Evolutionary conservation across 352 stramenopile species (phyloP).

Genomic region (Blastocystis sp.): DNA sequence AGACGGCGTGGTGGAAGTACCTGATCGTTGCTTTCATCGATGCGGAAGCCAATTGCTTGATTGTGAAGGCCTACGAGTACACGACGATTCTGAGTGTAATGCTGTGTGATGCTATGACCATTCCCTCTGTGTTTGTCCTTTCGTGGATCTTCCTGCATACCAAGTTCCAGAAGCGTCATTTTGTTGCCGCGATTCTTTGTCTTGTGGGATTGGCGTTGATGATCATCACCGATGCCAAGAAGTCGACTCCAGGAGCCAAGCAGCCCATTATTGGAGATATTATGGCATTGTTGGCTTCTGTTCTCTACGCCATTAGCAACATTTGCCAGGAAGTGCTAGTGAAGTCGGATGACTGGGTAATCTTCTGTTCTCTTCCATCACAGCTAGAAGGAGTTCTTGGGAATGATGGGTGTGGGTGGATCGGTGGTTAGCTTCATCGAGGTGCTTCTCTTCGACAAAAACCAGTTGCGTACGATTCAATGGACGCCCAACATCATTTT

Average conservation of each 20-base stretch:
- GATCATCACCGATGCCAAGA: conserved; percentile 14
- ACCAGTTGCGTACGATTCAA: neutral
- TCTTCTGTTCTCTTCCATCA: neutral
- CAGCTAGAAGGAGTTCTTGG: conserved; percentile 45
- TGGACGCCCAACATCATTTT: neutral
- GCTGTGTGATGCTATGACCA: conserved; percentile 68
- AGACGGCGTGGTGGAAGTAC: conserved; percentile 69
- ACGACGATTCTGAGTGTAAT: conserved; percentile 64
- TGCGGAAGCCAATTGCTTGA: conserved; percentile 56
- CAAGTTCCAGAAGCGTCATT: conserved; percentile 49
- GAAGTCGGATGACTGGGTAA: conserved; percentile 55
- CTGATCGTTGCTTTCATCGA: conserved; percentile 66
- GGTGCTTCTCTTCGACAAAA: conserved; percentile 10
- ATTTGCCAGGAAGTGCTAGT: conserved; percentile 64
- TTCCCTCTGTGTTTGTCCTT: conserved; percentile 45
- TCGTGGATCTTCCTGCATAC: conserved; percentile 39
- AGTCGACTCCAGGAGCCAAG: neutral
- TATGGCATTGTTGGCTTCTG: neutral
- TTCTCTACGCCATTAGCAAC: conserved; percentile 65
- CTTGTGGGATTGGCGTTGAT: conserved; percentile 60
- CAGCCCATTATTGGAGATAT: conserved; percentile 41
- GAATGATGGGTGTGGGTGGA: conserved; percentile 62
- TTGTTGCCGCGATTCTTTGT: conserved; percentile 44
- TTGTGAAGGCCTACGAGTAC: conserved; percentile 70
- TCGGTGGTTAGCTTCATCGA: conserved; percentile 3